Evolutionary conservation across 106 monocot genomes (phyloP), one percentile per base, ranked within the genome.

Genomic region (Vanilla planifolia): DNA sequence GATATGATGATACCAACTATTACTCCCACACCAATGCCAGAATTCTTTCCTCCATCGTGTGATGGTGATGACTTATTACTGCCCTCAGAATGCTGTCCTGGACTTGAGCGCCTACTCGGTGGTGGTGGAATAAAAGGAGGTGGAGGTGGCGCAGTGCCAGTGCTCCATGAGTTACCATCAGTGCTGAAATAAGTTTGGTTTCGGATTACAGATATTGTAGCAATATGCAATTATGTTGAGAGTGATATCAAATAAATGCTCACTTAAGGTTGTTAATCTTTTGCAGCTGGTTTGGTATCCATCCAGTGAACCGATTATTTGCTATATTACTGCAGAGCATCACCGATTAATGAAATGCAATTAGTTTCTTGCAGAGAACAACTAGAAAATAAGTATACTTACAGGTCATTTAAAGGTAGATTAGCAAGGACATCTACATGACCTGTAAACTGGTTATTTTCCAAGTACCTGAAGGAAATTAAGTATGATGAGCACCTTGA

Each of bases 381-480:
- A 39, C 2, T 23, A 52, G 9, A 2, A 51, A 61, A 25, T 44
- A 32, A 42, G 30, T 20, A 33, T 34, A 85, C 80, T 73, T 57
- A 85, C 85, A 85, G 59, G 46, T 76, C 48, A 34, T 67, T 14
- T 52, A 85, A 77, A 1, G 85, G 85, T 35, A 85, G 80, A 68
- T 55, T 43, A n/a, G 63, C 60, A 35, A 85, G 80, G 48, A 80
- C 71, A 74, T 85, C 56, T 67, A 85, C 69, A 33, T 63, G 41
- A 27, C 85, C 85, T 43, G 73, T 77, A 48, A 85, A 75, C 53
- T 77, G 71, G 61, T 86, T 86, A 35, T 78, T 81, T 42, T 86
- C 74, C 64, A 86, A 57, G 68, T 59, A 75, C 45, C 85, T 86
- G 70, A 30, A 63, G n/a, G 47, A 52, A 51, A 9, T 5, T 45